These are phyloP conservation scores for Globisporangium yorkense DNA, from an alignment of 352 stramenopile genomes.

Conservation along the genomic window DNA sequence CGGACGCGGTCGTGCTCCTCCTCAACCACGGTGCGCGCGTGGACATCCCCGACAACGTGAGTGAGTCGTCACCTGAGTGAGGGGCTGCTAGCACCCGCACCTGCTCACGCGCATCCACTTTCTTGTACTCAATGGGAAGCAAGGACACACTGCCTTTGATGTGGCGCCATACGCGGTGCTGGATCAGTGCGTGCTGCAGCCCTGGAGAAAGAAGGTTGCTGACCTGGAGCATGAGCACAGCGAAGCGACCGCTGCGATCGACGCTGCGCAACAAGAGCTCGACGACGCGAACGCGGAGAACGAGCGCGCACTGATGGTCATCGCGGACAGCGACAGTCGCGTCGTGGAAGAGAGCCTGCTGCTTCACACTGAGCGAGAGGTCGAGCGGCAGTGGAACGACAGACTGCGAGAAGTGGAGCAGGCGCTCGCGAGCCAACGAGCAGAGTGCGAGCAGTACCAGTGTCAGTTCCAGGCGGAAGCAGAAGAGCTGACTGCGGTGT, in stretches of 20 bases:
- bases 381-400: conserved; percentile 24
- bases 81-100: no score
- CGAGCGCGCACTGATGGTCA: conserved; percentile 23
- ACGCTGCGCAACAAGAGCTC: conserved; percentile 12
- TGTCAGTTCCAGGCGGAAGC: conserved; percentile 16
- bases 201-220: conserved; percentile 17
- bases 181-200: conserved; percentile 31
- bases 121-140: conserved; percentile 7
- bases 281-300: conserved; percentile 13
- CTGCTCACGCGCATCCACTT: no score
- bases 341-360: conserved; percentile 18
- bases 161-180: conserved; percentile 37
- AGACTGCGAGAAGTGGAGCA: conserved; percentile 12
- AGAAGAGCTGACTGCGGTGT: conserved; percentile 12
- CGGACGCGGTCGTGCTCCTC: conserved; percentile 28
- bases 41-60: conserved; percentile 41
- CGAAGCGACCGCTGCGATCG: conserved; percentile 15
- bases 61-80: no score
- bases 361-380: conserved; percentile 13
- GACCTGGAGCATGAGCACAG: conserved; percentile 14
- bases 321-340: conserved; percentile 32
- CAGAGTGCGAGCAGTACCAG: conserved; percentile 16
- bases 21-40: conserved; percentile 27
- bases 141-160: conserved; percentile 43
- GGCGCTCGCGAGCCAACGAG: conserved; percentile 14